These are phyloP conservation scores for Mycena olivaceomarginata DNA, from an alignment of 768 basidiomycete species.

Conservation along the genomic window DNA sequence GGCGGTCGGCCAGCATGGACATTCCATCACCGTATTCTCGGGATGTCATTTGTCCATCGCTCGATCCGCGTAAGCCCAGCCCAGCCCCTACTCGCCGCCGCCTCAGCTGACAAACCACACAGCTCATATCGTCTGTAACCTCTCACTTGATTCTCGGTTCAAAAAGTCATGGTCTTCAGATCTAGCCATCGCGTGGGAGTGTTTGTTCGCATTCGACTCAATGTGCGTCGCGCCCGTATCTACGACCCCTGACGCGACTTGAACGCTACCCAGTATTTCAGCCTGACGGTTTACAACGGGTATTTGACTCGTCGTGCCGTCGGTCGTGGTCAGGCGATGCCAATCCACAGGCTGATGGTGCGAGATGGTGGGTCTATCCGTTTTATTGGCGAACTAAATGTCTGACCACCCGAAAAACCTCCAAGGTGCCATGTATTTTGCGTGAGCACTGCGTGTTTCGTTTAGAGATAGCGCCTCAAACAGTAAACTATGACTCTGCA, in stretches of 20 bases:
- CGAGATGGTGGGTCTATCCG: constrained; percentile 22
- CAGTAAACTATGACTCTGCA: too few species aligned
- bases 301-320: constrained; percentile 7
- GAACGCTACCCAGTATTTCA: constrained; percentile 41
- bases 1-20: constrained; percentile 21
- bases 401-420: too few species aligned
- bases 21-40: constrained; percentile 15
- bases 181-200: constrained; percentile 52
- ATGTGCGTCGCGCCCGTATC: constrained; percentile 14
- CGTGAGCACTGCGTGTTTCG: too few species aligned
- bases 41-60: constrained; percentile 26
- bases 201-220: constrained; percentile 54
- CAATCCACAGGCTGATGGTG: constrained; percentile 20
- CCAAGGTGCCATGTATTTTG: too few species aligned
- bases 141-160: neutral
- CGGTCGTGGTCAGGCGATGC: constrained; percentile 10
- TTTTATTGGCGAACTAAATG: too few species aligned
- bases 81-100: too few species aligned
- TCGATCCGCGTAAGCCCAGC: too few species aligned
- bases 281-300: constrained; percentile 12
- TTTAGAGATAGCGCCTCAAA: too few species aligned
- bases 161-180: neutral
- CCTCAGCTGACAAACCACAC: too few species aligned
- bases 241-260: neutral
- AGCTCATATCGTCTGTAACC: too few species aligned